Conservation (phyloP, 495 filamentous ascomycete species). For the Tuber magnatum region DNA sequence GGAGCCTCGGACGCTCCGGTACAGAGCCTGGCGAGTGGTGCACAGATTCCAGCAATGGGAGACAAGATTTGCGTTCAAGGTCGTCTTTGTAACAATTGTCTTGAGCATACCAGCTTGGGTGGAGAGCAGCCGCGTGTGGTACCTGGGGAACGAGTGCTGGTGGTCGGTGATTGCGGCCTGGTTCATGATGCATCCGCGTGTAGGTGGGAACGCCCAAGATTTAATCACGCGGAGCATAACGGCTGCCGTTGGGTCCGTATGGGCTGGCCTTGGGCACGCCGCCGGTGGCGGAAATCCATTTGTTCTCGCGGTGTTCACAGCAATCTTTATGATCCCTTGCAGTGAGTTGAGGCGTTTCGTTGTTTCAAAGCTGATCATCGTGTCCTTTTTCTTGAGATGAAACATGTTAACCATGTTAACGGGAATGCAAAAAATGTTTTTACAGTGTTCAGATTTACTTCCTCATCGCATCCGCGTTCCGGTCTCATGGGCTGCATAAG, state of each 20-base stretch:
- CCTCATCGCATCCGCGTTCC: constrained; percentile 51
- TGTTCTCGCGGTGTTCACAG: constrained; percentile 53
- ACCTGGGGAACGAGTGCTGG: constrained; percentile 51
- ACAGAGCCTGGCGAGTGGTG: constrained; percentile 47
- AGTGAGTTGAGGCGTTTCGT: constrained; percentile 24
- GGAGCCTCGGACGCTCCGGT: constrained; percentile 43
- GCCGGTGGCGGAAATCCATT: constrained; percentile 50
- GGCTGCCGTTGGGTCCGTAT: constrained; percentile 48
- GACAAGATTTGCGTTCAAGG: constrained; percentile 53
- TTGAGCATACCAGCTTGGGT: constrained; percentile 53
- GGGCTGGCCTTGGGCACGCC: constrained; percentile 50
- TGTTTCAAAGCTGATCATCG: constrained; percentile 7
- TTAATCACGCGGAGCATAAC: constrained; percentile 47
- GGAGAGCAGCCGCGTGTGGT: constrained; percentile 46
- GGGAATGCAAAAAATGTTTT: constrained; percentile 3
- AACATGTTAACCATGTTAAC: neutral
- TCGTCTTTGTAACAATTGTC: constrained; percentile 47
- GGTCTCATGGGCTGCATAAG: constrained; percentile 51
- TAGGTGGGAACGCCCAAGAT: constrained; percentile 53
- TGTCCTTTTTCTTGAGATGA: neutral
- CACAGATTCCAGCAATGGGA: constrained; percentile 55
- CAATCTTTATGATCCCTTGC: constrained; percentile 50
- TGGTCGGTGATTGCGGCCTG: constrained; percentile 54
- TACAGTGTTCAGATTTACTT: constrained; percentile 51
- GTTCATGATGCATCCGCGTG: constrained; percentile 55